Evolutionary conservation across 148 eudicot species (phyloP), one percentile per base, ranked within the genome.

Genomic region (Camellia japonica): DNA sequence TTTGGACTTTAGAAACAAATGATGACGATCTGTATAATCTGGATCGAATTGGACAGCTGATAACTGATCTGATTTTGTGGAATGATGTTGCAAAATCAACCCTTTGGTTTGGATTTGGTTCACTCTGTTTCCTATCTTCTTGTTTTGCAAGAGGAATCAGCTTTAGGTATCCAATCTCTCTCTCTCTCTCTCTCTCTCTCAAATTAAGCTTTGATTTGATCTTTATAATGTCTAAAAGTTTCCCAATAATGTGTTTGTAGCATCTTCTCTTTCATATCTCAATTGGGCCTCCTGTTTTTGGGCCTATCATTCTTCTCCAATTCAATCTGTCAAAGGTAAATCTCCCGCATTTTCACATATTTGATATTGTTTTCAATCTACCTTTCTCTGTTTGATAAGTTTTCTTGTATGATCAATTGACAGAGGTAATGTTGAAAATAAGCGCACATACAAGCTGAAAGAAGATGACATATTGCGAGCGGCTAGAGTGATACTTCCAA

Each of bases 21-120:
- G 86, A 84, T 65, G 89, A 52, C 23, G 93, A 88, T 44, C 86
- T 82, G 78, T 80, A 83, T 80, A 84, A 86, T 86, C 80, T 95
- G 78, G 93, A 93, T 85, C 83, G 81, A 73, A 59, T 92, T 51
- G 89, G 95, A 13, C 80, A 78, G 79, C 38, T 92, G 81, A 56
- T 92, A 4, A 81, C 76, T 82, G 99, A 95, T 79, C 74, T 95
- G 68, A 79, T 92, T 20, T 88, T 92, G 93, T 95, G 99, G 99
- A 90, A 84, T 65, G 98, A 95, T 82, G 95, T 87, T 23, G 90
- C 99, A 47, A 95, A 89, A 84, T 93, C 99, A 30, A 93, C 88
- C 83, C 90, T 95, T 73, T 95, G 99, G 99, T 95, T 95, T 79
- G 99, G 99, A 51, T 92, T 95, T 80, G 99, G 99, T 52, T 92